phyloP scores from a whole-genome alignment of 345 rosid genomes.

The Syzygium aqueum region DNA sequence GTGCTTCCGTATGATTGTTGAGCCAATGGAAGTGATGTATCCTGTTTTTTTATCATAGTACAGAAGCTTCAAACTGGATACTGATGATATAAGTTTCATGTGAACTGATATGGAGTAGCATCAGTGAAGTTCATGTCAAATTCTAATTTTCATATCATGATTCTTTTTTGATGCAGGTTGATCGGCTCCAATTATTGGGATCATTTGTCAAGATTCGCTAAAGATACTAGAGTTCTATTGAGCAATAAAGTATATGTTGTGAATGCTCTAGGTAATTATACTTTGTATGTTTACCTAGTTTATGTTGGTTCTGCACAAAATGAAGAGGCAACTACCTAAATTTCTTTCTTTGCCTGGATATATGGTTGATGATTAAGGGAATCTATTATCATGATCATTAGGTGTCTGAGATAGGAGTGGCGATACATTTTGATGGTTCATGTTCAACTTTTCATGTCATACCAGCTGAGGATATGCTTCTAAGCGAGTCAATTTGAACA shows the following conservation, averaged over 20 bases:
- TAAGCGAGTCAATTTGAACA: neutral
- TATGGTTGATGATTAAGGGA: neutral
- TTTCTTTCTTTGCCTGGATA: neutral
- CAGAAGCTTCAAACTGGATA: neutral
- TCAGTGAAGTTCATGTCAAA: neutral
- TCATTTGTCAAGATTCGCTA: slow-evolving; percentile 47
- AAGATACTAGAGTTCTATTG: slow-evolving; percentile 60
- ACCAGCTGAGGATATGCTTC: neutral
- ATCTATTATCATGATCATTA: neutral
- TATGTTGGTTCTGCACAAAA: neutral
- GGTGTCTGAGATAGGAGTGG: neutral
- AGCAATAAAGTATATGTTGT: slow-evolving; percentile 55
- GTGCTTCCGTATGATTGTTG: neutral
- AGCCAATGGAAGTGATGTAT: neutral
- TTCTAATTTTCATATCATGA: neutral
- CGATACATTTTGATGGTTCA: neutral
- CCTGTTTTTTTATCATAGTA: neutral
- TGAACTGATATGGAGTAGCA: neutral
- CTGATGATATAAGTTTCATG: neutral
- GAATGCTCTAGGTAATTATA: slow-evolving; percentile 61
- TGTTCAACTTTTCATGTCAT: neutral
- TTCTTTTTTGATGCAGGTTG: slow-evolving; percentile 20
- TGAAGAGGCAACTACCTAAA: neutral
- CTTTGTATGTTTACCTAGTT: neutral
- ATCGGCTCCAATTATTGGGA: slow-evolving; percentile 7